Conservation (phyloP, 805 yeast species). For the Candida golubevii region DNA sequence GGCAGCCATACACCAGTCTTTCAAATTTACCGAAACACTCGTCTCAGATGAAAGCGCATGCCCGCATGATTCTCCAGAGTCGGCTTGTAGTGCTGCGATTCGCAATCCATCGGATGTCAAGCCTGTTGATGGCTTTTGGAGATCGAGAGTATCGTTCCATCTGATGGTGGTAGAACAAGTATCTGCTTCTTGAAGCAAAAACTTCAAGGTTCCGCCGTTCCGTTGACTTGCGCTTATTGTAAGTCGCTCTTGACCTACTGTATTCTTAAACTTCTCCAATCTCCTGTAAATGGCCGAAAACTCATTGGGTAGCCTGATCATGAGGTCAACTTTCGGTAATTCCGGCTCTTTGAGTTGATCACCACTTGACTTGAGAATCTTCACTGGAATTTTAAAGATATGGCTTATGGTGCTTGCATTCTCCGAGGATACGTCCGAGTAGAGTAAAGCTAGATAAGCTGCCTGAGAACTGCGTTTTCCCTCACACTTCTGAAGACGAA, state of each 20-base stretch:
- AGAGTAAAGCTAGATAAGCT: constrained; percentile 53
- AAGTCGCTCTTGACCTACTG: constrained; percentile 37
- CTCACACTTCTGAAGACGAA: constrained; percentile 48
- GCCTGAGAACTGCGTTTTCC: constrained; percentile 25
- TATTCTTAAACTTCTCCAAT: constrained; percentile 58
- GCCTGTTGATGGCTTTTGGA: constrained; percentile 29
- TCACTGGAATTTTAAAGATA: constrained; percentile 67
- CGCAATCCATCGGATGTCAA: constrained; percentile 23
- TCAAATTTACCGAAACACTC: constrained; percentile 49
- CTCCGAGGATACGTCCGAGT: constrained; percentile 42
- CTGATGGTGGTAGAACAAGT: constrained; percentile 48
- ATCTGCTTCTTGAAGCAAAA: constrained; percentile 53
- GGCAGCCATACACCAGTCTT: constrained; percentile 67
- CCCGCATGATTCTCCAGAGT: constrained; percentile 10
- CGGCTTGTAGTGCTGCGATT: constrained; percentile 13
- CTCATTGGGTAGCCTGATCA: constrained; percentile 49
- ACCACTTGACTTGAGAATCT: constrained; percentile 54
- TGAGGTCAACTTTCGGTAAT: constrained; percentile 48
- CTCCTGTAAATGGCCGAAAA: constrained; percentile 54
- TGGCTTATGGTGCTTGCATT: constrained; percentile 50
- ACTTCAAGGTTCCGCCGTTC: constrained; percentile 45
- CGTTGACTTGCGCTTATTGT: constrained; percentile 46
- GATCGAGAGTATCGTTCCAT: constrained; percentile 55
- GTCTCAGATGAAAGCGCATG: constrained; percentile 26
- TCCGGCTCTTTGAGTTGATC: constrained; percentile 57